Evolutionary conservation across 1,284 basidiomycete genomes (phyloP), one percentile per base, ranked within the genome.

Genomic region (Vanrija sp.): DNA sequence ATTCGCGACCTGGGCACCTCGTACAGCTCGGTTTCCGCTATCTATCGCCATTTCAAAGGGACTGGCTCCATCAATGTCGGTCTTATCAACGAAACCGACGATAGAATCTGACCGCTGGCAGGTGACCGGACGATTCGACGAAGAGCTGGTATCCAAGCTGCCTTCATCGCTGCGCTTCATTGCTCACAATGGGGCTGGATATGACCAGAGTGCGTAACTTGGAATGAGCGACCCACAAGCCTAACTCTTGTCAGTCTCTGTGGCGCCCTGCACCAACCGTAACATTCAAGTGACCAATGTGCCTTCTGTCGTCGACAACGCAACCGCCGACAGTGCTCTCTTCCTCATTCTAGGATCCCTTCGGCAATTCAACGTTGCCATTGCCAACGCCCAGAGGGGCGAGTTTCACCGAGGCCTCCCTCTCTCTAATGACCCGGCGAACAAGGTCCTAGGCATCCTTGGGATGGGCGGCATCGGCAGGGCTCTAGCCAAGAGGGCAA

Each of bases 271-370:
- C 74, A 86, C 83, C 65, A 80, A 79, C 16, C 80, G 80, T 68
- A 86, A 85, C 16, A 89, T 92, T 61, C 79, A 75, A 47, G 82
- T 92, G 12, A 89, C 88, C 12, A 90, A 93, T 65, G 91, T 90
- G 87, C 60, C 89, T 1, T 84, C 84, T 3, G 88, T 88, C 2
- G 89, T 92, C 46, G 86, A 94, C 74, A 88, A 90, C 59, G 88
- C 86, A 3, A 91, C 90, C 0, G 90, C 90, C 1, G 90, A 88
- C 3, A 90, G 89, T 0, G 89, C 86, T 0, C 76, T 92, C 22
- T 93, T 88, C 72, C 83, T 93, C 42, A 73, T 92, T 54, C 81
- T 93, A 57, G 87, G 88, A 16, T 80, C 85, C 16, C 72, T 90
- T 41, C 85, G 89, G 35, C 83, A 87, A 59, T 92, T 83, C 69